Evolutionary conservation across 805 yeast genomes (phyloP), one percentile per base, ranked within the genome.

Genomic region (Ogataea paradorogensis): DNA sequence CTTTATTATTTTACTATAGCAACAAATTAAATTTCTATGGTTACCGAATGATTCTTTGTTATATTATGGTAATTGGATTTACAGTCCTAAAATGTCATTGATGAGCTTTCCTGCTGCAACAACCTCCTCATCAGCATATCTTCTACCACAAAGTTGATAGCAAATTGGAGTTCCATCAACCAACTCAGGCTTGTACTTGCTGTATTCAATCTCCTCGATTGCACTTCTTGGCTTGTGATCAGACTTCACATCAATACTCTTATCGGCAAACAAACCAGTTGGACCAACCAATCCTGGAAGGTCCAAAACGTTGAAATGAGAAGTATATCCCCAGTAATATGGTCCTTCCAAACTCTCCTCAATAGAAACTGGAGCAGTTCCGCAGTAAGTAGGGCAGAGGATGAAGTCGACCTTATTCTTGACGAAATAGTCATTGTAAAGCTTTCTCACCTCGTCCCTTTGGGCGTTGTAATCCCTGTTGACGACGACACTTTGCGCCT

Each of bases 291-390:
- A 74, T 27, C 80, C 76, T 29, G 95, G 89, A 54, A 77, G 69
- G 59, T 85, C 95, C 47, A 83, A 61, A 42, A 84, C 56, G 63
- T 84, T 84, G 76, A 79, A 85, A 46, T 82, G 69, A 2, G 88
- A 65, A 5, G 91, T 83, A 67, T 85, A 85, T 3, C 90, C 84
- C 90, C 93, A 85, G 62, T 82, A 82, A 58, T 74, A 76, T 6
- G 82, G 73, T 36, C 67, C 67, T 2, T 61, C 63, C 35, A 54
- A 52, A 35, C 63, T 66, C 27, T 61, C 59, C 22, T 72, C 69
- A 33, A 73, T 76, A 15, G 83, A 76, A 38, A 71, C 72, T 30
- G 88, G 86, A n/a, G 93, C 87, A 35, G 79, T 80, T 47, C 82
- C 82, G 40, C 73, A 75, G 60, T 80, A 78, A 6, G 80, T 73